Base-by-base conservation (phyloP, 768 basidiomycete genomes). In the Pulveroboletus sp. region DNA sequence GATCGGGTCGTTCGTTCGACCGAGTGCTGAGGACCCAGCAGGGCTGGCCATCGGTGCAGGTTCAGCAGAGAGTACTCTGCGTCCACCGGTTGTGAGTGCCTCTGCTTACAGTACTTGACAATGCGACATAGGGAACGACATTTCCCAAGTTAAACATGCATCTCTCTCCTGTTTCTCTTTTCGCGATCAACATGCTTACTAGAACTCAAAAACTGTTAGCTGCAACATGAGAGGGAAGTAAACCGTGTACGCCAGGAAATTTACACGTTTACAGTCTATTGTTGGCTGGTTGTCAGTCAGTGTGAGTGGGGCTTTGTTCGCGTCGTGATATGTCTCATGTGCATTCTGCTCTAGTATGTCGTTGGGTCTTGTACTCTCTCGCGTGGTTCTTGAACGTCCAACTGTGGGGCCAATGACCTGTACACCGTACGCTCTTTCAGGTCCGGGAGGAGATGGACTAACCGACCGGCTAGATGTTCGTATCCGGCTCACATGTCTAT, bases 361-460 rank as follows among this genome's bases (percentile, higher is more conserved):
- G 30, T 44, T 67, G 58, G 61, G 21, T 67, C 39, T 50, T 64
- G 37, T 54, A 37, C 54, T 35, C 58, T 51, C 46, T 65, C 40
- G 53, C 48, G 42, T 59, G 58, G 65, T 47, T 67, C 31, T 55
- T 55, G 51, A 59, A 57, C 55, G 52, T 58, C 55, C 68, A 44
- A 38, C 35, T 42, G 47, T 55, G 55, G 56, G 41, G 57, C 24
- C 54, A 46, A 21, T 35, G 31, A 43, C 40, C 15, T 32, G 11
- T 39, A 49, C 36, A 31, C 50, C 14, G 61, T 57, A 39, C 38
- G 59, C 51, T 40, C 10, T 12, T 43, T 42, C 14, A 9, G 43
- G 21, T 15, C 1, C 37, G 27, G 31, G 24, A 37, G 35, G 43
- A 18, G 27, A 36, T 37, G 15, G 15, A 6, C 53, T 57, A 30